Base-by-base conservation (phyloP, 2,329 filamentous ascomycete species). In the Fusarium sp. region DNA sequence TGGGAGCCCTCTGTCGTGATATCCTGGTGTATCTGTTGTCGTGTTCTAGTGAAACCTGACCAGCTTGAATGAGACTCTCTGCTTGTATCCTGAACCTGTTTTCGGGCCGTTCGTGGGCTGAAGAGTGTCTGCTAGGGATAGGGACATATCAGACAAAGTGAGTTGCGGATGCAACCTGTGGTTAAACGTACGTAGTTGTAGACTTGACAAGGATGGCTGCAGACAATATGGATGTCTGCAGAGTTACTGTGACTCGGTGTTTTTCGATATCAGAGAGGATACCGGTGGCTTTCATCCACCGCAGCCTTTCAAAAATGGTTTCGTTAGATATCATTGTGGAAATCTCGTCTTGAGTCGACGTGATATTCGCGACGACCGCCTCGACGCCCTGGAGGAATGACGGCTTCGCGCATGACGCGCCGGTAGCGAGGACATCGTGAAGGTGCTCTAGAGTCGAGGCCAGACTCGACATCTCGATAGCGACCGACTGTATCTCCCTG, bases 11-110 rank as follows among this genome's bases (percentile, higher is more conserved):
- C 41, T 65, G 35, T 6, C 23, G 8, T 5, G 71, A 48, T 1
- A 59, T 43, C 0, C 58, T 50, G 3, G 68, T 64, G 8, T 66
- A 57, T 4, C 11, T 23, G 5, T 43, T 61, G 7, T 74, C 64
- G n/a, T 37, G 20, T 4, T 72, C 57, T 1, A 74, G 18, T 1
- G 72, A 74, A 2, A 69, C 72, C n/a, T 74, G 72, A 3, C 72
- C 71, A n/a, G 65, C 66, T 23, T 74, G 68, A 6, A 74, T 50
- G 3, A 74, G 45, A 18, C 41, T 74, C 35, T 74, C 71, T 0
- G 72, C 72, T n/a, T 74, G 61, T 6, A 74, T 10, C 20, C 48
- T 65, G 35, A 74, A 74, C 13, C 72, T 58, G 14, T 74, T 74
- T 10, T 64, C 61, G 2, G 20, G 27, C 18, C 14, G 50, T 18